phyloP scores from a whole-genome alignment of 2,329 filamentous ascomycete species.

The Ophiostoma sp. region DNA sequence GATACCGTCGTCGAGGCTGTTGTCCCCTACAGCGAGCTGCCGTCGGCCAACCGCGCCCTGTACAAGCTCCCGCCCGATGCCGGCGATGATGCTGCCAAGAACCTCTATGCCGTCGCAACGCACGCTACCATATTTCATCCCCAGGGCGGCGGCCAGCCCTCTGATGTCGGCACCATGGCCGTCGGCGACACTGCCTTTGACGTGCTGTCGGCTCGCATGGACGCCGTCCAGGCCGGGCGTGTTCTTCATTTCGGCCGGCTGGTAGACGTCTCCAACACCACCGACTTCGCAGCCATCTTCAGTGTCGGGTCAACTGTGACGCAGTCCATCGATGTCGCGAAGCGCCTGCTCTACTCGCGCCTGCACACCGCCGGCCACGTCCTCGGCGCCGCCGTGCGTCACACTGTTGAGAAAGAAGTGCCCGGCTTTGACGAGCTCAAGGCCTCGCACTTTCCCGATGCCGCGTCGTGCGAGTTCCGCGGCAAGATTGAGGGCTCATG shows the following conservation, averaged over 20 bases:
- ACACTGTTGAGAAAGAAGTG: conserved; percentile 49
- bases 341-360: conserved; percentile 58
- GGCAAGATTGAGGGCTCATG: conserved; percentile 60
- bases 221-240: conserved; percentile 43
- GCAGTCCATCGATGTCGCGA: conserved; percentile 56
- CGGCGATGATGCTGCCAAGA: background rate
- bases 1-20: conserved; percentile 43
- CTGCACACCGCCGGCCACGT: conserved; percentile 71
- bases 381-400: conserved; percentile 60
- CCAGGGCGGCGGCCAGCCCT: conserved; percentile 69
- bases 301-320: conserved; percentile 40
- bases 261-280: conserved; percentile 8
- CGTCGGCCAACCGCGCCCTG: conserved; percentile 47
- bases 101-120: conserved; percentile 50
- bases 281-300: conserved; percentile 32
- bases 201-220: conserved; percentile 54
- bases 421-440: conserved; percentile 59
- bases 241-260: conserved; percentile 64
- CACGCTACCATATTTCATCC: conserved; percentile 67
- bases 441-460: conserved; percentile 64
- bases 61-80: conserved; percentile 49
- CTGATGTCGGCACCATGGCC: conserved; percentile 56
- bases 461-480: conserved; percentile 61
- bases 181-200: conserved; percentile 37
- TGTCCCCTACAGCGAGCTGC: conserved; percentile 44